A percentile compares a stretch with the other conserved stretches of the same genome.
These are phyloP conservation scores for Glebionis coronaria DNA, from an alignment of 129 eudicot species.

Conservation along the genomic window DNA sequence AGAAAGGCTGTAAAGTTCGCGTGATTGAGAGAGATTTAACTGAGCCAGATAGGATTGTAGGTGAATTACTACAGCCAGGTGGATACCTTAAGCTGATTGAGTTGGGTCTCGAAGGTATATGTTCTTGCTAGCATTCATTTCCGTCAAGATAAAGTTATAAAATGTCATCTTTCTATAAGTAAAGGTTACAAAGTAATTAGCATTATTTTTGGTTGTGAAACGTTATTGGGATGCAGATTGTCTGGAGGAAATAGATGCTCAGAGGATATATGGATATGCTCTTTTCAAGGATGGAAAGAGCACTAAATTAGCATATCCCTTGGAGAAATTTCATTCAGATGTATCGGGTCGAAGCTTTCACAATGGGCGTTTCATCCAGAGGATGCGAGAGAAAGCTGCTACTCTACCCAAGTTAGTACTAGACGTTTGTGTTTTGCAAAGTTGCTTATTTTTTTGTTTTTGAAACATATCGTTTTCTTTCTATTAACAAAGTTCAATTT, in stretches of 20 bases:
- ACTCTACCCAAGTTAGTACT: conserved; percentile 47
- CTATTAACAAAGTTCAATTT: not conserved
- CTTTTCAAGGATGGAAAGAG: conserved; percentile 56
- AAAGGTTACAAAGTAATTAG: not conserved
- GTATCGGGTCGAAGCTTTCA: conserved; percentile 71
- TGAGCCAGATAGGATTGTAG: conserved; percentile 74
- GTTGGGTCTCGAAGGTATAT: conserved; percentile 61
- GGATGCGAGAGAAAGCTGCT: conserved; percentile 66
- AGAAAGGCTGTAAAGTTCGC: conserved; percentile 59
- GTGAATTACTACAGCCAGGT: conserved; percentile 69
- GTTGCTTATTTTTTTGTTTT: not conserved
- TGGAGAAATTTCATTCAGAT: conserved; percentile 51
- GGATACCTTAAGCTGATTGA: conserved; percentile 67
- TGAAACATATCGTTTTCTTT: not conserved
- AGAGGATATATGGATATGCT: conserved; percentile 53
- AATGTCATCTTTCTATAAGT: conserved; percentile 2
- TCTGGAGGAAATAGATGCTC: conserved; percentile 65
- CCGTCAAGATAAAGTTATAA: not conserved
- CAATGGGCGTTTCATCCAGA: conserved; percentile 63
- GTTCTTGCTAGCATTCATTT: conserved; percentile 7
- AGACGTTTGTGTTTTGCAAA: not conserved
- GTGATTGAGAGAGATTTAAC: conserved; percentile 67
- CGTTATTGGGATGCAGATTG: conserved; percentile 49
- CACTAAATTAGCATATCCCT: conserved; percentile 45
- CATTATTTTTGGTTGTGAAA: not conserved